Percentiles rank a stretch among this genome's conserved stretches.
Evolutionary conservation across 805 yeast genomes (phyloP).

Genomic region (Wickerhamomyces rabaulensis): DNA sequence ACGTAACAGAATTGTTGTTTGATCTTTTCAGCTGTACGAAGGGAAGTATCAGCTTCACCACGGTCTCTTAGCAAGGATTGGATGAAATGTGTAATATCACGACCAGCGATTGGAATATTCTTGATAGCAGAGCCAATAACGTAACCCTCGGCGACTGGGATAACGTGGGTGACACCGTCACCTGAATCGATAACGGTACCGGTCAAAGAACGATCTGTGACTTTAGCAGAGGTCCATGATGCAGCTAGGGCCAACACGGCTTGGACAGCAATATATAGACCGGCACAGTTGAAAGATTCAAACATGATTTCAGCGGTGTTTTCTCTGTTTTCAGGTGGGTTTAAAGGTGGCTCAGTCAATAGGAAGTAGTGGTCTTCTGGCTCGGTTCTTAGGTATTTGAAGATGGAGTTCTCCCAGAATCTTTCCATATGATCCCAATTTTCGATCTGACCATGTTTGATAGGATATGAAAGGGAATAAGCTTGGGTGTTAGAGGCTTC

Average conservation of each 20-base stretch:
- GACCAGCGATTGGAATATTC: conserved; percentile 97
- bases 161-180: conserved; percentile 98
- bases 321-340: conserved; percentile 99
- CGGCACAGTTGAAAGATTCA: conserved; percentile 98
- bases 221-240: conserved; percentile 97
- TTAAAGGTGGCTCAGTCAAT: conserved; percentile 95
- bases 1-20: conserved; percentile 97
- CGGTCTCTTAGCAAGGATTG: conserved; percentile 93
- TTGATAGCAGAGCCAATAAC: conserved; percentile 97
- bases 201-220: conserved; percentile 88
- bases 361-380: conserved; percentile 98
- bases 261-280: conserved; percentile 96
- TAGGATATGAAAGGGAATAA: conserved; percentile 85
- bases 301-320: conserved; percentile 98
- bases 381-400: conserved; percentile 93
- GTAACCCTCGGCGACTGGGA: conserved; percentile 98
- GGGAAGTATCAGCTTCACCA: conserved; percentile 90
- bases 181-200: conserved; percentile 99
- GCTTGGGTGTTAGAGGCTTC: conserved; percentile 88
- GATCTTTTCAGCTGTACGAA: conserved; percentile 94
- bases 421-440: conserved; percentile 99
- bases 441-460: conserved; percentile 96
- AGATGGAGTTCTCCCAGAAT: conserved; percentile 96
- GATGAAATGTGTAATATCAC: conserved; percentile 92
- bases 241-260: conserved; percentile 98